phyloP scores from a whole-genome alignment of 2,329 filamentous ascomycete genomes.

The Akanthomyces dipterigenus region DNA sequence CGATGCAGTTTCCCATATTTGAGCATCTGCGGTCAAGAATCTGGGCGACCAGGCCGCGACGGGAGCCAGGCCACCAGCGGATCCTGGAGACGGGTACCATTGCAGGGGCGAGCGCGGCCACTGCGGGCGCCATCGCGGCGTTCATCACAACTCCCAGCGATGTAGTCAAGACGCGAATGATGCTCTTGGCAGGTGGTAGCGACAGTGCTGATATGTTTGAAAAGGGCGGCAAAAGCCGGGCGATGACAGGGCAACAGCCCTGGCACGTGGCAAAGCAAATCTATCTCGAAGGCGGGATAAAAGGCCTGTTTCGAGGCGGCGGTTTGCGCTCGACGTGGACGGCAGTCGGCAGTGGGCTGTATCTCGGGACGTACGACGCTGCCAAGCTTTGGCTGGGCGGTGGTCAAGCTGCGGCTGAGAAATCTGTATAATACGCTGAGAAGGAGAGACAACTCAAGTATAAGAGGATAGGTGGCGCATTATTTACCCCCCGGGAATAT shows the following conservation, averaged over 20 bases:
- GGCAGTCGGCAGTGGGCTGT: slow-evolving; percentile 72
- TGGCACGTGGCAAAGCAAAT: slow-evolving; percentile 60
- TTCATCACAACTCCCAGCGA: slow-evolving; percentile 84
- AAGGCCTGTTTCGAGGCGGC: slow-evolving; percentile 72
- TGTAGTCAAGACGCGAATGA: slow-evolving; percentile 84
- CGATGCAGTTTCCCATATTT: slow-evolving; percentile 82
- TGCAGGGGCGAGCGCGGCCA: slow-evolving; percentile 66
- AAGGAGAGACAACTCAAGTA: background rate
- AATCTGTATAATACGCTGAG: background rate
- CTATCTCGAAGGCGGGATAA: slow-evolving; percentile 58
- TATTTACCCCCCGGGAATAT: background rate
- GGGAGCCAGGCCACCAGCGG: slow-evolving; percentile 17
- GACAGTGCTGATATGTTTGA: slow-evolving; percentile 20
- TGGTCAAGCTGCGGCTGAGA: background rate
- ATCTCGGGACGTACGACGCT: slow-evolving; percentile 80
- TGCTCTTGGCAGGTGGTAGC: slow-evolving; percentile 56
- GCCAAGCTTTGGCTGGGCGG: slow-evolving; percentile 57
- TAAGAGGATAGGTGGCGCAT: background rate
- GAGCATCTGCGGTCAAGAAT: slow-evolving; percentile 59
- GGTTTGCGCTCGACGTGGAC: slow-evolving; percentile 72
- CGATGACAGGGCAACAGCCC: slow-evolving; percentile 31
- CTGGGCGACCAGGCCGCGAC: slow-evolving; percentile 29
- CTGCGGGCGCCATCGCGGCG: slow-evolving; percentile 68
- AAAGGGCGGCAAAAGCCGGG: slow-evolving; percentile 21
- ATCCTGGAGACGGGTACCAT: slow-evolving; percentile 62